phyloP scores from a whole-genome alignment of 139 green algal species.

The Yamagishiella unicocca region DNA sequence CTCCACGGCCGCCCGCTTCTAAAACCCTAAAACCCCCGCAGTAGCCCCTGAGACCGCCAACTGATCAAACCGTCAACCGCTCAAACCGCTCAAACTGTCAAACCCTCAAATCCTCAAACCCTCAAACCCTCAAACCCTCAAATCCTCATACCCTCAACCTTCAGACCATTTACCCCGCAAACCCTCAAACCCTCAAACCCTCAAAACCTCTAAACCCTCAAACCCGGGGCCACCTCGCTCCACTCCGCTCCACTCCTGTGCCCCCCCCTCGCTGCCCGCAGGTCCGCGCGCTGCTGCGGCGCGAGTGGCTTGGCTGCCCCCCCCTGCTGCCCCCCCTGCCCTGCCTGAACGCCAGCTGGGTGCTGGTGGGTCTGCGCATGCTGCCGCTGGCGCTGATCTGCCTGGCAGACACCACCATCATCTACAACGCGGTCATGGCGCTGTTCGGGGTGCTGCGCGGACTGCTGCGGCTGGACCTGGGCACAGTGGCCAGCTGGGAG shows the following conservation, averaged over 20 bases:
- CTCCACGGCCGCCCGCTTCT: no score
- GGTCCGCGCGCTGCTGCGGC: background rate
- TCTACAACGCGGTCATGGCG: conserved; percentile 22
- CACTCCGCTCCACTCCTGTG: background rate
- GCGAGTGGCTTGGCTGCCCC: background rate
- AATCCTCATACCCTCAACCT: no score
- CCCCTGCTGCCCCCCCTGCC: background rate
- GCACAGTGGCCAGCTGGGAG: conserved; percentile 21
- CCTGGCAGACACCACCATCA: conserved; percentile 30
- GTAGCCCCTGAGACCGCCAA: no score
- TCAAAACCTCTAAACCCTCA: no score
- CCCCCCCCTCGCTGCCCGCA: background rate
- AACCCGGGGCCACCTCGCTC: no score
- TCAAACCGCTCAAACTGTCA: no score
- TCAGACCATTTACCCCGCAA: no score
- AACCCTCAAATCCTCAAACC: no score
- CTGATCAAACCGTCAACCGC: no score
- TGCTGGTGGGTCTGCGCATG: background rate
- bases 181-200: no score
- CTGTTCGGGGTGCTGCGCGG: conserved; percentile 17
- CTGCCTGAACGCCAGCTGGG: background rate
- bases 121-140: no score
- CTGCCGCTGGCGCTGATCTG: conserved; percentile 1
- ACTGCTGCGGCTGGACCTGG: conserved; percentile 19
- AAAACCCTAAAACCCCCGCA: no score